These are phyloP conservation scores for Vachellia pachyceras DNA, from an alignment of 306 rosid genomes.

Conservation along the genomic window DNA sequence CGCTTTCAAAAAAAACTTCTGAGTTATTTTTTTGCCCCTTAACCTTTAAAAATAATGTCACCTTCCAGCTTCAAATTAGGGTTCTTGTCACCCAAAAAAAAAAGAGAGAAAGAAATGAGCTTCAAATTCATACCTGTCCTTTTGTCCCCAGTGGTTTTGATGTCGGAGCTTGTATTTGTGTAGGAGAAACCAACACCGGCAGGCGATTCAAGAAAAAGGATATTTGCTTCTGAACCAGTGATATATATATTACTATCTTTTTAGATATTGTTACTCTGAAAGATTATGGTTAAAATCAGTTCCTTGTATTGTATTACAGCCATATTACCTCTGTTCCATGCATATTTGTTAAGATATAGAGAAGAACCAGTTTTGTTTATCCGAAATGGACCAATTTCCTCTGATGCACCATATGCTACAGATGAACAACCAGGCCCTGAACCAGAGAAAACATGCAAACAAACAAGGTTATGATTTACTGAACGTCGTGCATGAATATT, in stretches of 20 bases:
- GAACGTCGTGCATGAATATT: background rate
- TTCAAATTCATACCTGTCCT: constrained; percentile 60
- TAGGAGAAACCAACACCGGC: constrained; percentile 97
- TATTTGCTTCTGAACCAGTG: constrained; percentile 66
- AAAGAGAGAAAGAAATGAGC: background rate
- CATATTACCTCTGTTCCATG: constrained; percentile 79
- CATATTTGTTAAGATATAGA: constrained; percentile 65
- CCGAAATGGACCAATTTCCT: constrained; percentile 88
- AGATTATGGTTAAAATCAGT: background rate
- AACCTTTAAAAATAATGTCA: background rate
- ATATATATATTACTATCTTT: background rate
- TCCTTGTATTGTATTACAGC: background rate
- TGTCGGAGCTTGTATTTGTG: constrained; percentile 78
- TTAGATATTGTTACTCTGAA: background rate
- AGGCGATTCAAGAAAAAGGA: constrained; percentile 86
- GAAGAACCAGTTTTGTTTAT: constrained; percentile 68
- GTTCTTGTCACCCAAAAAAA: background rate
- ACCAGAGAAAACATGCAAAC: background rate
- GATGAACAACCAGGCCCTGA: constrained; percentile 95
- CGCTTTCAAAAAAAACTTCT: too few species aligned
- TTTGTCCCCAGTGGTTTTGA: constrained; percentile 69
- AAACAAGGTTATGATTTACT: background rate
- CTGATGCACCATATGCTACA: constrained; percentile 89
- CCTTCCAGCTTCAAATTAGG: background rate
- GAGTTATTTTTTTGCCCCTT: too few species aligned